phyloP scores from a whole-genome alignment of 768 basidiomycete species.

The Naematelia aurantialba region DNA sequence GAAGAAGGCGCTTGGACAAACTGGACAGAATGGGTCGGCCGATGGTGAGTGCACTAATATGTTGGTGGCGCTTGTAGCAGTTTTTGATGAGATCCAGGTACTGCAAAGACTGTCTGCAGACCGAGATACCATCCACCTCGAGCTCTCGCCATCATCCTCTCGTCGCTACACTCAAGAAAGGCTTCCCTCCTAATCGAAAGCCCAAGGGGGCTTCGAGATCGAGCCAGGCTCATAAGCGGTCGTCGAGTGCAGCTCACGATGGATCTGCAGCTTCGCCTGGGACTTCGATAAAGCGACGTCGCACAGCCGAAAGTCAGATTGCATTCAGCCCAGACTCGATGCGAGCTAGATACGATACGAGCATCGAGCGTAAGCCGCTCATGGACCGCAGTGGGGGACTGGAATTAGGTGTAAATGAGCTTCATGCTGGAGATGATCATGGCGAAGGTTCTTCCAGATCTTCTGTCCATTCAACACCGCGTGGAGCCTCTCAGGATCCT shows the following conservation, averaged over 20 bases:
- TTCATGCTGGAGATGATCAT: background rate
- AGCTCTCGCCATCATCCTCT: slow-evolving; percentile 34
- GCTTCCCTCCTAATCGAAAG: slow-evolving; percentile 12
- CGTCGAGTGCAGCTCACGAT: slow-evolving; percentile 1
- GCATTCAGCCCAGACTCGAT: background rate
- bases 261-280: background rate
- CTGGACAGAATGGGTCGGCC: slow-evolving; percentile 36
- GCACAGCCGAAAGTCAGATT: background rate
- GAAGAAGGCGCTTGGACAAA: slow-evolving; percentile 31
- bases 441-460: background rate
- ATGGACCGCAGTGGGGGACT: background rate
- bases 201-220: background rate
- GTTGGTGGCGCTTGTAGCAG: background rate
- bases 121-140: slow-evolving; percentile 20
- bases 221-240: slow-evolving; percentile 1
- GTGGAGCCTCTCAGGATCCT: background rate
- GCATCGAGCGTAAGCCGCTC: background rate
- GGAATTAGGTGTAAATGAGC: background rate
- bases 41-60: slow-evolving; percentile 41
- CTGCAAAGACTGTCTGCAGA: slow-evolving; percentile 29
- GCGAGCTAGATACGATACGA: background rate
- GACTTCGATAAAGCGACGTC: slow-evolving; percentile 7
- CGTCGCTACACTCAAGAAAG: slow-evolving; percentile 23
- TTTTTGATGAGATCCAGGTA: slow-evolving; percentile 19
- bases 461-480: slow-evolving; percentile 2